Conservation (phyloP, 164 flowering plant species). For the Euptelea pleiosperma region DNA sequence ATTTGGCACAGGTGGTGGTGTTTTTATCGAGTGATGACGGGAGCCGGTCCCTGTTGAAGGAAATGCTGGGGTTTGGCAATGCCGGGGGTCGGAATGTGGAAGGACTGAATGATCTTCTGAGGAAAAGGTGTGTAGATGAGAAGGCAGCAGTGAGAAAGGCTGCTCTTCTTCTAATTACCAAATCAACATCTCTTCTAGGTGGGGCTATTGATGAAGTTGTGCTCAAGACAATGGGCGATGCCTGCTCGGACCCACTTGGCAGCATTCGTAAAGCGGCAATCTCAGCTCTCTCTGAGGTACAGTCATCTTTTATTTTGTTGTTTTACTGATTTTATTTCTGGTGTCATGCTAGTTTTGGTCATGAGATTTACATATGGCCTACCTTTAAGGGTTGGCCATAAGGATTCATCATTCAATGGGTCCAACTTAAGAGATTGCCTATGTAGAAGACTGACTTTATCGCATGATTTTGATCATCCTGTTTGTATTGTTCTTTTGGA, state of each 20-base stretch:
- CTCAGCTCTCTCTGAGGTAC: constrained; percentile 90
- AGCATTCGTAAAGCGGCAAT: constrained; percentile 91
- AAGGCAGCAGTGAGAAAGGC: constrained; percentile 93
- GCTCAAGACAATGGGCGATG: constrained; percentile 73
- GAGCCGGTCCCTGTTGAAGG: constrained; percentile 35
- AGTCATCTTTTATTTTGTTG: neutral
- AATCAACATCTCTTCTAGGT: constrained; percentile 52
- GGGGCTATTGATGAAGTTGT: constrained; percentile 52
- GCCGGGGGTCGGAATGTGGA: constrained; percentile 12
- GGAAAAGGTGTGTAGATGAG: constrained; percentile 82
- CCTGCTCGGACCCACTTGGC: constrained; percentile 96
- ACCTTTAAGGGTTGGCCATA: neutral
- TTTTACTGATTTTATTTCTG: neutral
- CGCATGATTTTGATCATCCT: neutral
- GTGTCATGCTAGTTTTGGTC: neutral
- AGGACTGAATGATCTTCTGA: constrained; percentile 49
- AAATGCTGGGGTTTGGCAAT: constrained; percentile 44
- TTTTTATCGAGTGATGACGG: constrained; percentile 32
- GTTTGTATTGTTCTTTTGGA: neutral
- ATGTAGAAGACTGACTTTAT: neutral
- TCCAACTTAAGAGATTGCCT: neutral
- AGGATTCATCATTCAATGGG: neutral
- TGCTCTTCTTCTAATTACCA: constrained; percentile 67
- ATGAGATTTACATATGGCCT: neutral
- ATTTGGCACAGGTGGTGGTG: constrained; percentile 64